phyloP scores from a whole-genome alignment of 306 rosid genomes.

The Astragalus glycyphyllos region DNA sequence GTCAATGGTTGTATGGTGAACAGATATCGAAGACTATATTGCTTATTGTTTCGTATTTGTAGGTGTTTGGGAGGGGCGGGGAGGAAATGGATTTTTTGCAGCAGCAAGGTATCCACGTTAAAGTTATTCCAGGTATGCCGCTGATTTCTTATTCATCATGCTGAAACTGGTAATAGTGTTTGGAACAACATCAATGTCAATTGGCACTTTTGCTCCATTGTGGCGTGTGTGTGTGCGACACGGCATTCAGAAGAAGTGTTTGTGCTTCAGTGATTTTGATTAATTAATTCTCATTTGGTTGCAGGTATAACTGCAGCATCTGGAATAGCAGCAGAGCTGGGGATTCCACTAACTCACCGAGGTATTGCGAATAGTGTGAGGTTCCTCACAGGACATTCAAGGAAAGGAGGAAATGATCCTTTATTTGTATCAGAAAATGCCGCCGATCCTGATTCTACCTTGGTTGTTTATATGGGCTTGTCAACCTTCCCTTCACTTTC shows the following conservation, averaged over 20 bases:
- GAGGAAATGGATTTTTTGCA: constrained; percentile 99
- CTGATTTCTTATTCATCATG: constrained; percentile 7
- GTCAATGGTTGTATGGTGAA: constrained; percentile 22
- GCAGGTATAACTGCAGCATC: constrained; percentile 97
- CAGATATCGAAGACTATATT: not conserved
- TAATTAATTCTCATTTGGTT: constrained; percentile 35
- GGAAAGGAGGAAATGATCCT: constrained; percentile 93
- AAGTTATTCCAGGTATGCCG: constrained; percentile 87
- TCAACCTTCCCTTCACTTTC: constrained; percentile 93
- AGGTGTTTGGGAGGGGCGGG: constrained; percentile 99
- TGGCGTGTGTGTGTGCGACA: too few species aligned
- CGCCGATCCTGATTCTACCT: constrained; percentile 83
- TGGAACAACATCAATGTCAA: too few species aligned
- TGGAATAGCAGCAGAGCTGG: constrained; percentile 90
- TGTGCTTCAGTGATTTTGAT: too few species aligned
- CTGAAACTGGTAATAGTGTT: too few species aligned
- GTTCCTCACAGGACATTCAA: constrained; percentile 92
- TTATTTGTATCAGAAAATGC: constrained; percentile 90
- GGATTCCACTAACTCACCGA: constrained; percentile 90
- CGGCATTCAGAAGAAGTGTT: too few species aligned
- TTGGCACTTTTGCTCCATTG: too few species aligned
- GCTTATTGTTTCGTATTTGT: constrained; percentile 33
- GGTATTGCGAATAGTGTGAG: constrained; percentile 84
- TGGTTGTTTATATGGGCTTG: constrained; percentile 95
- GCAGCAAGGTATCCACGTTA: constrained; percentile 86